A percentile compares a stretch with the other conserved stretches of the same genome.
Conservation (phyloP, 768 basidiomycete genomes). For the Boletus insuetus region DNA sequence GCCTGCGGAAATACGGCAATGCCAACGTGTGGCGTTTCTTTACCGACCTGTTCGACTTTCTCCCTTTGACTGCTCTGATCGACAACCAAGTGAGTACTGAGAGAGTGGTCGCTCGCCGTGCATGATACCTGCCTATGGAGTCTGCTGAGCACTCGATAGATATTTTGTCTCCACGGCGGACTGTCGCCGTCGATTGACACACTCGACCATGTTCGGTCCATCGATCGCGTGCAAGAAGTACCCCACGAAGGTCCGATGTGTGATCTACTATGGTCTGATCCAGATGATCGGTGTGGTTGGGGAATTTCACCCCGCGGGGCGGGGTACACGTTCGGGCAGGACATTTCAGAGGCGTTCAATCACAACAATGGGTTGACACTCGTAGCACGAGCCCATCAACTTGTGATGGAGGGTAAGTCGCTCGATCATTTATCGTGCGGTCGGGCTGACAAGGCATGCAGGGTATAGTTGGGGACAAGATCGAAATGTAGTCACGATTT, state of each 20-base stretch:
- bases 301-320: slow-evolving; percentile 98
- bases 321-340: slow-evolving; percentile 98
- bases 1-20: slow-evolving; percentile 98
- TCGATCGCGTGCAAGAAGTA: slow-evolving; percentile 98
- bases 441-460: slow-evolving; percentile 25
- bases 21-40: slow-evolving; percentile 99
- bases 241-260: slow-evolving; percentile 99
- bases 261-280: slow-evolving; percentile 98
- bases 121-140: background rate
- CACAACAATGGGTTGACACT: slow-evolving; percentile 98
- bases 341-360: slow-evolving; percentile 98
- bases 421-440: background rate
- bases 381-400: slow-evolving; percentile 89
- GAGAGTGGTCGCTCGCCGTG: background rate
- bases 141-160: slow-evolving; percentile 46
- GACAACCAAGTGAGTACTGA: slow-evolving; percentile 88
- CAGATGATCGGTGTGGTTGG: slow-evolving; percentile 99
- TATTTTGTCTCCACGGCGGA: slow-evolving; percentile 98
- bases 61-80: slow-evolving; percentile 95
- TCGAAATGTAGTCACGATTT: slow-evolving; percentile 98
- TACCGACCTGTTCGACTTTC: slow-evolving; percentile 97
- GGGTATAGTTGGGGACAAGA: slow-evolving; percentile 99
- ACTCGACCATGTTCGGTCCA: slow-evolving; percentile 97
- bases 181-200: slow-evolving; percentile 99
- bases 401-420: slow-evolving; percentile 91